Evolutionary conservation across 768 basidiomycete species (phyloP).

Genomic region (Leucocoprinus sp.): DNA sequence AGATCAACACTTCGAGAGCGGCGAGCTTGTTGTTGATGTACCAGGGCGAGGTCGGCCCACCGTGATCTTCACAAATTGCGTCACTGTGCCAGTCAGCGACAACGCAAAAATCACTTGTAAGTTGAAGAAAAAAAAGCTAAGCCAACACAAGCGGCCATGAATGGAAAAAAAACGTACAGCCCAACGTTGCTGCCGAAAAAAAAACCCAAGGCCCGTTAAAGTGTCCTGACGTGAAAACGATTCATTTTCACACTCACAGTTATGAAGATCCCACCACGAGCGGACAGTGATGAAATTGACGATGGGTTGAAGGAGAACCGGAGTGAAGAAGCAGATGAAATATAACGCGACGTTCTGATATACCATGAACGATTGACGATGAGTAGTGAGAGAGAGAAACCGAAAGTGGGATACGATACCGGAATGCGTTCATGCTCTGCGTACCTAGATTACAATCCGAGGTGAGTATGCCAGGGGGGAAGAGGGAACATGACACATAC

Average conservation of each 20-base stretch:
- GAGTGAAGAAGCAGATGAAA: constrained; percentile 51
- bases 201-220: no score
- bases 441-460: constrained; percentile 36
- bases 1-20: no score
- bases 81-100: constrained; percentile 69
- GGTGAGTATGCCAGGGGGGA: neutral
- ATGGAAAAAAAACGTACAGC: constrained; percentile 31
- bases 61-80: constrained; percentile 78
- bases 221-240: no score
- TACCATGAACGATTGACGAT: neutral
- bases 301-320: constrained; percentile 57
- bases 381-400: constrained; percentile 18
- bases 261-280: constrained; percentile 89
- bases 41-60: constrained; percentile 90
- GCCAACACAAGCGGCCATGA: no score
- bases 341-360: constrained; percentile 40
- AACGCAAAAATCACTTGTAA: constrained; percentile 61
- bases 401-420: no score
- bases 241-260: constrained; percentile 42
- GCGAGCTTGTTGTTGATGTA: constrained; percentile 16
- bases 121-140: no score
- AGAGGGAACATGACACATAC: constrained; percentile 21
- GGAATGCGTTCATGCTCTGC: constrained; percentile 74
- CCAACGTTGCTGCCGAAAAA: constrained; percentile 28
- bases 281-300: constrained; percentile 67